Base-by-base conservation (phyloP, 202 grass and related monocot genomes). In the Eragrostis tef region DNA sequence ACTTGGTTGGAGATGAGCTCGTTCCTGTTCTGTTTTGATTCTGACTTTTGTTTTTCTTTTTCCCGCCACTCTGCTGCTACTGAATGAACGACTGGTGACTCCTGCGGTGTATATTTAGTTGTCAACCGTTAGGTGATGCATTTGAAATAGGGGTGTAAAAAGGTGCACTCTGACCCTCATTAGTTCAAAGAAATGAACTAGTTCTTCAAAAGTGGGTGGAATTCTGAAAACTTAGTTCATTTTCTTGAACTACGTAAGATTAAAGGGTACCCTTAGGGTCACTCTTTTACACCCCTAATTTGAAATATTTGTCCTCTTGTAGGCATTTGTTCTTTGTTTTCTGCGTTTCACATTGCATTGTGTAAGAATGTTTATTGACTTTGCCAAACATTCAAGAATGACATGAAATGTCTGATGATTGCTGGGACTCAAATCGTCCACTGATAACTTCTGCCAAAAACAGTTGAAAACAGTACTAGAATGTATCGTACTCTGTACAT, bases 1-100 rank as follows among this genome's bases (percentile, higher is more conserved):
- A 15, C 87, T 96, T 26, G 87, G 90, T 80, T 98, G 95, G 95
- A 91, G 74, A 90, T 98, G 73, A 86, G 39, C 12, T 58, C 24
- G 31, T 79, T 56, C 10, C 22, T 69, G 19, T 78, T 86, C 17
- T 22, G 22, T 73, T 84, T 77, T 78, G 31, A 46, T 43, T 53
- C 19, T 61, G 44, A 79, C 13, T 13, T 7, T 10, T 22, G 34
- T 16, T 8, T 4, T 41, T 10, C 1, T 17, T 5, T 34, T 2
- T 31, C 7, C 1, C 39, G 12, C 43, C 13, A 39, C 42, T 24
- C 27, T 62, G n/a, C 39, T 25, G 9, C 39, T 58, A 60, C 39
- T 60, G 19, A 71, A 85, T 70, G 57, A 39, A 36, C 5, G 11
- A 59, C 9, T 60, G 21, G 71, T 64, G 47, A 63, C 56, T 71